Base-by-base conservation (phyloP, 2,329 filamentous ascomycete species). In the Exophiala mesophila region DNA sequence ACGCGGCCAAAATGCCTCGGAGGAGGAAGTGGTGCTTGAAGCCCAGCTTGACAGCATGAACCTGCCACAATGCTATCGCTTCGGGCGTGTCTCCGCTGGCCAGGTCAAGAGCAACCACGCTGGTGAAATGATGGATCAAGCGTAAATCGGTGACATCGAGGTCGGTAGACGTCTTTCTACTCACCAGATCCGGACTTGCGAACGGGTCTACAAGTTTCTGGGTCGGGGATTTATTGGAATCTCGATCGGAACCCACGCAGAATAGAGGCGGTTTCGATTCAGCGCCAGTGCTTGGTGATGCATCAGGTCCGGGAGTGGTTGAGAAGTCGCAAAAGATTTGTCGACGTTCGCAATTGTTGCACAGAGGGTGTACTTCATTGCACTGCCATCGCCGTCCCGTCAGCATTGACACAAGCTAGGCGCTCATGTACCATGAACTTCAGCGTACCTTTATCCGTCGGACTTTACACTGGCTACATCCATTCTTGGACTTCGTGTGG, bases 21-120 rank as follows among this genome's bases (percentile, higher is more conserved):
- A 72, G 56, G n/a, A 72, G 56, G 32, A 67, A 71, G 3, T 65
- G 59, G 47, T 66, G 63, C 4, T 64, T 59, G 36, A 69, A 65
- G 2, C 65, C 65, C 41, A 66, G 57, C 7, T 57, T 57, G 2
- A 64, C 62, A 5, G 63, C 57, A 5, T 57, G 53, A 17, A 58
- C 57, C 30, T 64, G 61, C 26, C 63, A 61, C 19, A 64, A 48
- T 20, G 59, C 54, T 36, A 62, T 59, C 24, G 62, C 47, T 19
- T 56, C 55, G 13, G 60, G 59, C 5, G 61, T 49, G 2, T 57
- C 54, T 18, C 59, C 57, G 32, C 45, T 57, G 2, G 57, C 53
- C 16, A 67, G 43, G 12, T 63, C 62, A 12, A 54, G 52, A 15
- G 61, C 63, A 2, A 63, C 63, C 15, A 60, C 60, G 6, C 58